Conservation (phyloP, 2,329 filamentous ascomycete species). For the Waltergamsia citrina region DNA sequence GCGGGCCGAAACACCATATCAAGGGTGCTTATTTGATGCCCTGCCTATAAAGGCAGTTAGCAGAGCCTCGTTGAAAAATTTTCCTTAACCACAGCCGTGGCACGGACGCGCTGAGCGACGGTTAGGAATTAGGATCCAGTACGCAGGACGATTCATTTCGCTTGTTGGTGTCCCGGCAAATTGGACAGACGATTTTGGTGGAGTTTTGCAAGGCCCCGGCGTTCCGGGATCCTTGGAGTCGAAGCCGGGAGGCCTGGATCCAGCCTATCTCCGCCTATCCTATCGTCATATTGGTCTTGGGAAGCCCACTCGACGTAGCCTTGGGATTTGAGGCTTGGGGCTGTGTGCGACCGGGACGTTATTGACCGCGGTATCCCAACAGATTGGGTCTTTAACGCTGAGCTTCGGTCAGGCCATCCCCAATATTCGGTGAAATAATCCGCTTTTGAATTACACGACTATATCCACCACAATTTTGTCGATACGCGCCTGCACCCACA, state of each 20-base stretch:
- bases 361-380: no score
- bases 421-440: no score
- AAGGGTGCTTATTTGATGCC: neutral
- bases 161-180: conserved; percentile 22
- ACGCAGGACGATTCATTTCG: conserved; percentile 22
- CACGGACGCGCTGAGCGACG: conserved; percentile 3
- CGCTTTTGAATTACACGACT: no score
- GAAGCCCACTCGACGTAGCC: no score
- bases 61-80: conserved; percentile 1
- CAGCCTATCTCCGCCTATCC: no score
- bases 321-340: no score
- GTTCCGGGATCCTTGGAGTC: conserved; percentile 1
- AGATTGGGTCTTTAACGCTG: no score
- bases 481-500: no score
- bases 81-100: neutral
- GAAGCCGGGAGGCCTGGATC: neutral
- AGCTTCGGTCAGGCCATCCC: no score
- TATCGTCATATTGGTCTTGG: no score
- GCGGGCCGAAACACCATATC: neutral
- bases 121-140: neutral
- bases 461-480: no score
- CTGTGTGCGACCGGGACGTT: no score
- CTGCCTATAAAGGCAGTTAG: neutral
- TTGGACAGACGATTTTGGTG: conserved; percentile 12
- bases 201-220: neutral